Conservation (phyloP, 345 rosid species). For the Salix brachista region DNA sequence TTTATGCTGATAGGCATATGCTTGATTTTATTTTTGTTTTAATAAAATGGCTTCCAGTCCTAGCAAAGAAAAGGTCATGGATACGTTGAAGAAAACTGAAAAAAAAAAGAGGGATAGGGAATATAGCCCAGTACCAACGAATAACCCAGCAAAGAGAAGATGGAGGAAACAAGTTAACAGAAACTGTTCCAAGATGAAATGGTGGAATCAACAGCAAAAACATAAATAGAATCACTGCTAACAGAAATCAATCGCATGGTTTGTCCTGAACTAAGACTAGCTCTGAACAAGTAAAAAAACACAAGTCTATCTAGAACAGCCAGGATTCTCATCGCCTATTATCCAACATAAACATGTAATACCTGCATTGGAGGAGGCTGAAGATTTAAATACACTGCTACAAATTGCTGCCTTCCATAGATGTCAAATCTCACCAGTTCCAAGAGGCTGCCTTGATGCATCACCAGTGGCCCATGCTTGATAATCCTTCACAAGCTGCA, state of each 20-base stretch:
- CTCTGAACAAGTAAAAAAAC: not conserved
- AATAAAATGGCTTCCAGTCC: not conserved
- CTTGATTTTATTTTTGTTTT: no score
- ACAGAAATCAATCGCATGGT: not conserved
- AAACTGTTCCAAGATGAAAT: not conserved
- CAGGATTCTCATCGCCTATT: not conserved
- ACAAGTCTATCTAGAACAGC: not conserved
- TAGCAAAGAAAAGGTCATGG: not conserved
- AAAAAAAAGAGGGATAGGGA: not conserved
- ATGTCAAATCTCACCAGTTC: conserved; percentile 73
- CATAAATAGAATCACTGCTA: not conserved
- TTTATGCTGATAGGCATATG: no score
- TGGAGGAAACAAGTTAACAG: not conserved
- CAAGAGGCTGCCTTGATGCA: conserved; percentile 83
- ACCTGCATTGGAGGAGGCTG: not conserved
- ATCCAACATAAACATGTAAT: not conserved
- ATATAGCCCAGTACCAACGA: not conserved
- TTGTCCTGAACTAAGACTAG: not conserved
- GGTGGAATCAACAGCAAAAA: not conserved
- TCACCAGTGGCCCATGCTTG: conserved; percentile 92
- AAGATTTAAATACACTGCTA: not conserved
- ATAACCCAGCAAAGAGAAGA: not conserved
- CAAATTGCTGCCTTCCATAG: not conserved
- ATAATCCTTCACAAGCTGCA: conserved; percentile 84
- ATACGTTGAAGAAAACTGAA: no score